Base-by-base conservation (phyloP, 2,329 filamentous ascomycete species). In the Aspergillus sp. region DNA sequence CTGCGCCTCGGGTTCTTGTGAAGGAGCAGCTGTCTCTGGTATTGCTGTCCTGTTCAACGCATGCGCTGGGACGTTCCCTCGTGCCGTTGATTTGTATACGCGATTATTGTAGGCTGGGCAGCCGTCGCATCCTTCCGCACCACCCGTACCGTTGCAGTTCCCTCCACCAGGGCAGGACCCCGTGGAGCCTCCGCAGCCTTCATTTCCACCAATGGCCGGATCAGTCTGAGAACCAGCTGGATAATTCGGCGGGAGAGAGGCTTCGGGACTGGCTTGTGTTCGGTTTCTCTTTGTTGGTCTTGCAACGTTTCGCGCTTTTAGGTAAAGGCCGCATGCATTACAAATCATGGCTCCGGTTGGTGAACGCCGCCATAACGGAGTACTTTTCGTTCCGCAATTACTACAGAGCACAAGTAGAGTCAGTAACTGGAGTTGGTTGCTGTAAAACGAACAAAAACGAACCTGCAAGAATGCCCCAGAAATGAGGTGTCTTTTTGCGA, bases 21-120 rank as follows among this genome's bases (percentile, higher is more conserved):
- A 41, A 60, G 60, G 62, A 47, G 62, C 64, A 22, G 71, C 68
- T 22, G 31, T 54, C 23, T 74, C 74, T 34, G 68, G 69, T 64
- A 69, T 63, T 63, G 72, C 63, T 70, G 78, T 61, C 38, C 71
- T 71, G 41, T 73, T 69, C 72, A 75, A 74, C 25, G 70, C 60
- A 54, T 77, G 75, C 46, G 69, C 67, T 4, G 70, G 68, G 9
- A 71, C 63, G 7, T 68, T 68, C 72, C 78, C 64, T 83, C 81
- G 57, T 88, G 81, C 58, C 82, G 88, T 67, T 91, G 86, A 74
- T 91, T 97, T 98, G 38, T 94, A 91, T 45, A 98, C 89, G 57
- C 95, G 88, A 74, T 99, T 99, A 83, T 99, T 99, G 82, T 92
- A 99, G 2, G 95, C 95, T 41, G 95, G 95, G 73, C 95, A 99